Conservation (phyloP, 2,329 filamentous ascomycete species). For the Fusarium sp. region DNA sequence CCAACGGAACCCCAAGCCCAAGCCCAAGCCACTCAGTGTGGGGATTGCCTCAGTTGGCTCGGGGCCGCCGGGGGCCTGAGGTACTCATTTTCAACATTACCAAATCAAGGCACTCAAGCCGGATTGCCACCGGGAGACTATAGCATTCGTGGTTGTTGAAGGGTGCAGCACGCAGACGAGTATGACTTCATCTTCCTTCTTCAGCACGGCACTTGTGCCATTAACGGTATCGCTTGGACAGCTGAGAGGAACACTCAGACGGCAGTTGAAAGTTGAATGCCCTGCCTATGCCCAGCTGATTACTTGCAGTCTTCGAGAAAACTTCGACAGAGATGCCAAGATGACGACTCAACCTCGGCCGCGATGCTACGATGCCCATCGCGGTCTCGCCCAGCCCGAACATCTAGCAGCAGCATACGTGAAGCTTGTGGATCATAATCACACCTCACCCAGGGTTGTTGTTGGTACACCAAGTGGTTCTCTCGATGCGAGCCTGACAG, state of each 20-base stretch:
- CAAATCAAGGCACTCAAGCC: background rate
- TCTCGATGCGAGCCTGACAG: background rate
- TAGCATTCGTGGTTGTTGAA: background rate
- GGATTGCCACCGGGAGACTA: background rate
- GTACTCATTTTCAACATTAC: background rate
- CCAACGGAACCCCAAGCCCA: conserved; percentile 14
- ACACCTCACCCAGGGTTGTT: background rate
- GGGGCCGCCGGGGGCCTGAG: background rate
- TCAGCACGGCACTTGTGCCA: background rate
- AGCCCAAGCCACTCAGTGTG: conserved; percentile 7
- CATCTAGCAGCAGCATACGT: background rate
- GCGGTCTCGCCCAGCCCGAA: no score
- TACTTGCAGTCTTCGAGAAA: background rate
- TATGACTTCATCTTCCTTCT: background rate
- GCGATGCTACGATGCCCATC: no score
- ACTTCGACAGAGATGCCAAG: background rate
- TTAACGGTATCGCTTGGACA: background rate
- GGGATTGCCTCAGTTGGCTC: conserved; percentile 1
- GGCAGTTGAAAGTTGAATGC: background rate
- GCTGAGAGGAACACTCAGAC: background rate
- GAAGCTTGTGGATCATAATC: background rate
- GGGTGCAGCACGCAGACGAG: background rate
- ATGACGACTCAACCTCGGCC: background rate
- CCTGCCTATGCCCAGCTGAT: background rate
- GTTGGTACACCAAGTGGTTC: no score